A percentile compares a stretch with the other conserved stretches of the same genome.
These are phyloP conservation scores for Penicillium subrubescens DNA, from an alignment of 495 filamentous ascomycete genomes.

Conservation along the genomic window DNA sequence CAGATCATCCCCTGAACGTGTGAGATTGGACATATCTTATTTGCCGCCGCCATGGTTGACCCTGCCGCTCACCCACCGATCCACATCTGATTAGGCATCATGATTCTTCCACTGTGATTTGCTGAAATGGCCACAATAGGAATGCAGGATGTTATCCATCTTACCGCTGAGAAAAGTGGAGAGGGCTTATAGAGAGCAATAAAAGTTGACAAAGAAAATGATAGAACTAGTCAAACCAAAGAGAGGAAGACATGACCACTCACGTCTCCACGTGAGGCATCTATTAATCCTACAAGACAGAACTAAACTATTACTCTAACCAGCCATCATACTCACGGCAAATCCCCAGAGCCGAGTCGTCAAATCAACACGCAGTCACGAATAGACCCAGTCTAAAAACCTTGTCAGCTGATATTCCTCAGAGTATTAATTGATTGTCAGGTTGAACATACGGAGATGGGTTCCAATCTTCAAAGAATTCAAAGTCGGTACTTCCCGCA, in stretches of 20 bases:
- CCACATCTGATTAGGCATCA: conserved; percentile 8
- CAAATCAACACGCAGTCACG: conserved; percentile 56
- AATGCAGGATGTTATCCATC: neutral
- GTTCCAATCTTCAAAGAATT: conserved; percentile 66
- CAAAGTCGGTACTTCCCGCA: conserved; percentile 53
- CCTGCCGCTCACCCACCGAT: neutral
- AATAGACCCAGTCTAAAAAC: conserved; percentile 58
- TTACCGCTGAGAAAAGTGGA: neutral
- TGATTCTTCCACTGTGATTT: neutral
- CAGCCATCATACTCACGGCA: neutral
- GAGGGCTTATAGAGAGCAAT: neutral
- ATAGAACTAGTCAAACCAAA: conserved; percentile 1
- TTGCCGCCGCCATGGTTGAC: neutral
- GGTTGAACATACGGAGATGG: conserved; percentile 49
- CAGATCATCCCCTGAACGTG: neutral
- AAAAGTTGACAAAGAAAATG: conserved; percentile 5
- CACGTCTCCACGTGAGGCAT: conserved; percentile 8
- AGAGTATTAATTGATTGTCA: neutral
- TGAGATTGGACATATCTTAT: neutral
- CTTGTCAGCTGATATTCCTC: conserved; percentile 26
- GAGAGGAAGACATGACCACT: conserved; percentile 12
- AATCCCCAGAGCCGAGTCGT: neutral
- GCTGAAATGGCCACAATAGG: neutral
- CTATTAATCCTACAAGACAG: conserved; percentile 9
- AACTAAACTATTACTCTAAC: conserved; percentile 3